A percentile compares a stretch with the other conserved stretches of the same genome.
These are phyloP conservation scores for Pleurotus giganteus DNA, from an alignment of 768 basidiomycete genomes.

Conservation along the genomic window DNA sequence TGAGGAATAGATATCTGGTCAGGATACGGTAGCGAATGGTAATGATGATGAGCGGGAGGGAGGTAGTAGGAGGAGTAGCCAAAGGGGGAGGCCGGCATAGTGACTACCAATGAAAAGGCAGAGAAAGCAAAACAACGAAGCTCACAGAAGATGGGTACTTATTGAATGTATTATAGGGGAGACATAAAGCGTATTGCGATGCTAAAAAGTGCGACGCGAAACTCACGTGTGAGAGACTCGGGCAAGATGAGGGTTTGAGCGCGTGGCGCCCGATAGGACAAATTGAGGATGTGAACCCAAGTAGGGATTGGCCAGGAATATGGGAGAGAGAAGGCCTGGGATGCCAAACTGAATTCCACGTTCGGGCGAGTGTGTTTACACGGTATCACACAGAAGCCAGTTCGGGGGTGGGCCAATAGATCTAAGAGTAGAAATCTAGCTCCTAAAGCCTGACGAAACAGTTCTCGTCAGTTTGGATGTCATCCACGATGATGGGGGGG, in stretches of 20 bases:
- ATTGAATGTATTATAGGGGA: constrained; percentile 2
- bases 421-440: constrained; percentile 1
- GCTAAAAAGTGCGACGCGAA: constrained; percentile 9
- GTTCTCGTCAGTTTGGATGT: neutral
- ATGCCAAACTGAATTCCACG: constrained; percentile 10
- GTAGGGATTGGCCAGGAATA: constrained; percentile 16
- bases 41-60: constrained; percentile 24
- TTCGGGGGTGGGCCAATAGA: constrained; percentile 1
- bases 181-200: neutral
- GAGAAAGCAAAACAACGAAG: constrained; percentile 1
- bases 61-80: constrained; percentile 34
- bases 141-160: constrained; percentile 5
- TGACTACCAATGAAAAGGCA: constrained; percentile 10
- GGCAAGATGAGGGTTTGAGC: constrained; percentile 10
- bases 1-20: constrained; percentile 25
- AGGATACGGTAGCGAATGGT: constrained; percentile 20
- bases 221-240: constrained; percentile 9
- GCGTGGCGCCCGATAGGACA: constrained; percentile 21
- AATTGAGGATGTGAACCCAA: constrained; percentile 21
- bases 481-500: neutral
- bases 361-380: constrained; percentile 6
- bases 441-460: neutral
- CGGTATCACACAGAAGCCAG: constrained; percentile 1
- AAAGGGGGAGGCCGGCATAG: constrained; percentile 31
- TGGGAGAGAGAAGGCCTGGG: constrained; percentile 11